These are phyloP conservation scores for Aspergillus oerlinghausenensis DNA, from an alignment of 2,329 filamentous ascomycete genomes.

Conservation along the genomic window DNA sequence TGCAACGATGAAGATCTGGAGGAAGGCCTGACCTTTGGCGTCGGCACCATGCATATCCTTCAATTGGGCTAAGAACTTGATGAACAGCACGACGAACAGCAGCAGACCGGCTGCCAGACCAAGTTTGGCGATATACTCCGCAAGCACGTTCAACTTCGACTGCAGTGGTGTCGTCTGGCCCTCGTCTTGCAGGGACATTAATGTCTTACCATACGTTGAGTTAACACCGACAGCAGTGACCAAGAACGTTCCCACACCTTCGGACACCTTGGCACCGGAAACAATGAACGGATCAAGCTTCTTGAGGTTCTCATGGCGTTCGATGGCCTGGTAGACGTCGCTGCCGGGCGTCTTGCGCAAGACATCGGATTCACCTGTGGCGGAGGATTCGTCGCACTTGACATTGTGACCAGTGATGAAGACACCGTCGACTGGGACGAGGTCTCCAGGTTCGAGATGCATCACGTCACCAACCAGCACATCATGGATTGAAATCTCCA, in stretches of 20 bases:
- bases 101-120: conserved; percentile 67
- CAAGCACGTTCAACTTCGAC: conserved; percentile 69
- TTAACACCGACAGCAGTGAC: conserved; percentile 71
- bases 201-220: conserved; percentile 70
- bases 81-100: conserved; percentile 73
- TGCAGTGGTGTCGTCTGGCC: conserved; percentile 75
- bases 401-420: conserved; percentile 62
- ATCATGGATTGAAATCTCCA: conserved; percentile 66
- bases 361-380: conserved; percentile 70
- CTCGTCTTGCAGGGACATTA: conserved; percentile 73
- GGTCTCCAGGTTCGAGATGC: conserved; percentile 67
- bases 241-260: conserved; percentile 70
- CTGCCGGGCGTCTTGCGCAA: conserved; percentile 63
- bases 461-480: conserved; percentile 70
- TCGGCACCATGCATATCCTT: conserved; percentile 46
- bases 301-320: conserved; percentile 54
- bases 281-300: conserved; percentile 77
- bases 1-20: conserved; percentile 55
- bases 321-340: conserved; percentile 61
- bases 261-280: conserved; percentile 71
- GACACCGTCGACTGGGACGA: conserved; percentile 68
- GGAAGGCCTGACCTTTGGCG: conserved; percentile 54
- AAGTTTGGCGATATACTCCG: conserved; percentile 74
- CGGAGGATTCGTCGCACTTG: conserved; percentile 69
- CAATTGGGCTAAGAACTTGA: conserved; percentile 67